These are phyloP conservation scores for Mycosphaerella sp. DNA, from an alignment of 2,329 filamentous ascomycete genomes.

Conservation along the genomic window DNA sequence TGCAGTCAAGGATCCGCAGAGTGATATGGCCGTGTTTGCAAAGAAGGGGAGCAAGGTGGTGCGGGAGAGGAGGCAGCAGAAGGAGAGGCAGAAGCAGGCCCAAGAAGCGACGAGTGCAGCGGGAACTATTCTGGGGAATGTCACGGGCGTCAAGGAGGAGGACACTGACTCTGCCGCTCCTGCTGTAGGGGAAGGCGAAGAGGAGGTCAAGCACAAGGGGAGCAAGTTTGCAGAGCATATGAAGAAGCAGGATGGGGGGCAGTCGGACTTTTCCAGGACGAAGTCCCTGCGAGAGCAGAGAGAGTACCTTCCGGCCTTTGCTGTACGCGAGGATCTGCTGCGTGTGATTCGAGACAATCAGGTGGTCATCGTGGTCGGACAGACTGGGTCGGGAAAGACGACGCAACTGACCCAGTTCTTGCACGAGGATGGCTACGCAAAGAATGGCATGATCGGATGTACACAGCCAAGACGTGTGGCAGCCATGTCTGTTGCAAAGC, in stretches of 20 bases:
- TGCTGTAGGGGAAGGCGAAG: conserved; percentile 54
- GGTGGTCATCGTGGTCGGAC: conserved; percentile 91
- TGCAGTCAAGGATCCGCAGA: conserved; percentile 86
- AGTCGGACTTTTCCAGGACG: conserved; percentile 87
- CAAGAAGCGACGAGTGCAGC: conserved; percentile 91
- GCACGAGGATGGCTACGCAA: conserved; percentile 89
- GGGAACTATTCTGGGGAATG: conserved; percentile 84
- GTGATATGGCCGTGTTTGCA: conserved; percentile 98
- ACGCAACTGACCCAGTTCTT: conserved; percentile 96
- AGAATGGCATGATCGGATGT: conserved; percentile 84
- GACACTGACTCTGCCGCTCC: conserved; percentile 80
- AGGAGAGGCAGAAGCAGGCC: conserved; percentile 87
- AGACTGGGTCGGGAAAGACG: conserved; percentile 96
- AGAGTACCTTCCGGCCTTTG: conserved; percentile 91
- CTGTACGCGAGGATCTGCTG: conserved; percentile 86
- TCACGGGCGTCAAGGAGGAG: conserved; percentile 93
- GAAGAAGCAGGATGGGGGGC: conserved; percentile 73
- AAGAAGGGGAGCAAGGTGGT: conserved; percentile 92
- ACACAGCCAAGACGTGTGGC: conserved; percentile 95
- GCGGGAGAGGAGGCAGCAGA: conserved; percentile 81
- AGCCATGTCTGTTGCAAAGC: conserved; percentile 98
- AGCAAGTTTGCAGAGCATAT: conserved; percentile 86
- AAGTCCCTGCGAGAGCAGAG: conserved; percentile 87
- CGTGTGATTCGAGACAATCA: conserved; percentile 94
- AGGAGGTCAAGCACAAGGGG: conserved; percentile 53